Percentiles rank a stretch among this genome's conserved stretches.
These are phyloP conservation scores for Pichia pseudocactophila DNA, from an alignment of 805 yeast species.

Conservation along the genomic window DNA sequence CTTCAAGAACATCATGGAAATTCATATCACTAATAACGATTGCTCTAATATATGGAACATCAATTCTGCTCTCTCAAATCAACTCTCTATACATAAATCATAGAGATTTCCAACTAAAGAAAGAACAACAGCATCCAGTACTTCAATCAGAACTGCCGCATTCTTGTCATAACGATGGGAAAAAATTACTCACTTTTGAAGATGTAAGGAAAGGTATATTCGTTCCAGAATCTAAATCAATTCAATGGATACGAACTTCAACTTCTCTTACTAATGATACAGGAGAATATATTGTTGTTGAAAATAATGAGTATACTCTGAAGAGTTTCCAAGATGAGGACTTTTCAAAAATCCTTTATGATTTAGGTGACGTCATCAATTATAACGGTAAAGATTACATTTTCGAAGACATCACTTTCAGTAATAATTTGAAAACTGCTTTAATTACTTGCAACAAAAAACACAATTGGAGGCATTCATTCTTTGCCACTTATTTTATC, in stretches of 20 bases:
- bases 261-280: slow-evolving; percentile 43
- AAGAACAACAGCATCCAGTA: not conserved
- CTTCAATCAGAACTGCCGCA: not conserved
- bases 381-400: slow-evolving; percentile 32
- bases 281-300: slow-evolving; percentile 56
- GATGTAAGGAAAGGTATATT: slow-evolving; percentile 49
- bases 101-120: not conserved
- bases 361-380: slow-evolving; percentile 36
- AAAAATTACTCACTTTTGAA: slow-evolving; percentile 31
- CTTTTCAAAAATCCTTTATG: slow-evolving; percentile 39
- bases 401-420: slow-evolving; percentile 49
- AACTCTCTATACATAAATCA: slow-evolving; percentile 7
- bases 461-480: slow-evolving; percentile 69
- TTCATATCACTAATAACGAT: slow-evolving; percentile 5
- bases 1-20: slow-evolving; percentile 1
- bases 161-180: slow-evolving; percentile 3
- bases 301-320: slow-evolving; percentile 41
- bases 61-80: slow-evolving; percentile 9
- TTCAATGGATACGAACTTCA: slow-evolving; percentile 64
- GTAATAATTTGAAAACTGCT: slow-evolving; percentile 56
- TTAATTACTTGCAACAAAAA: slow-evolving; percentile 52
- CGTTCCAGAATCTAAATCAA: slow-evolving; percentile 38
- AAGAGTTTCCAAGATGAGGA: slow-evolving; percentile 40
- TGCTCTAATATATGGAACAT: slow-evolving; percentile 11
- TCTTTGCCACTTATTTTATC: slow-evolving; percentile 54